Evolutionary conservation across 805 yeast species (phyloP), one percentile per base, ranked within the genome.

Genomic region (Wickerhamomyces silvicola): DNA sequence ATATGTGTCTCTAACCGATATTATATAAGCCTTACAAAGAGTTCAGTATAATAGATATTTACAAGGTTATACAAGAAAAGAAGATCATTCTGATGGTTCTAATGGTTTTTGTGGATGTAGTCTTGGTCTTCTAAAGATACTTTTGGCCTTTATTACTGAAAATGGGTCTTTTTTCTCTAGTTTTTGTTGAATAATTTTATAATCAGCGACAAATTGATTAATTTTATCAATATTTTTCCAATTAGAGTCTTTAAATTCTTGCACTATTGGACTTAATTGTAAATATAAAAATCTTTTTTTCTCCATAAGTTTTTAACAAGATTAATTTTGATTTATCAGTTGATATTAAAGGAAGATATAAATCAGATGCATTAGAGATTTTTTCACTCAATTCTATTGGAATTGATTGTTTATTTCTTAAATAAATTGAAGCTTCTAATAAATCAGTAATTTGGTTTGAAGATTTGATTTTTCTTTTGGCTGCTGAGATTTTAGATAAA

Each of bases 211-310:
- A 17, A 37, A 40, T 19, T 32, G 14, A 10, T 22, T 22, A 8
- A 34, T 13, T n/a, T 24, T 11, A 7, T 18, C 9, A 16, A 36
- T 20, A 11, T 14, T 19, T 22, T 24, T 17, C 7, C 29, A 10
- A 10, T 28, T 25, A 12, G 12, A 21, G n/a, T 20, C 18, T 12
- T 21, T 22, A 11, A 34, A 36, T 25, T 35, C 45, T 27, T 36
- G 34, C 10, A 41, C 46, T 22, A 50, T 39, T 33, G 53, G 50
- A n/a, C 34, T 33, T 16, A 40, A 23, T 22, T 36, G 39, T 16
- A 57, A 22, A 28, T 57, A 58, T 9, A 34, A 24, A 26, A 30
- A 30, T 35, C 48, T 42, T 30, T 48, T 18, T 15, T 42, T 18
- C 5, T 27, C 20, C n/a, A n/a, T n/a, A n/a, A n/a, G n/a, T n/a